These are phyloP conservation scores for Intubia oerlemansii DNA, from an alignment of 2,329 filamentous ascomycete species.

Conservation along the genomic window DNA sequence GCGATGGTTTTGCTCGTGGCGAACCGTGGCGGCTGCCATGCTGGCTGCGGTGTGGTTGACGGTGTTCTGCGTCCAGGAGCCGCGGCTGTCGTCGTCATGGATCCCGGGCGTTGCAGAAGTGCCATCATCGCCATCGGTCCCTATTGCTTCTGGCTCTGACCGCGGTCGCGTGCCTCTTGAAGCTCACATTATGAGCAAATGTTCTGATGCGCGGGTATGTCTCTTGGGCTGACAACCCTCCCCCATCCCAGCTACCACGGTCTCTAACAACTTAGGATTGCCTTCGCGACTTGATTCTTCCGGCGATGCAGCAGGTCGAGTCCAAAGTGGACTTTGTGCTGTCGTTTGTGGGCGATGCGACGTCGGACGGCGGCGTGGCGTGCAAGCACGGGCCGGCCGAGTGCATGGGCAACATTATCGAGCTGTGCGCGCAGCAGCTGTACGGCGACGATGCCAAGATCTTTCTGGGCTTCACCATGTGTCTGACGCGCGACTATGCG, in stretches of 20 bases:
- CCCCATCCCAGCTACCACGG: too few species aligned
- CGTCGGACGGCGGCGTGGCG: slow-evolving; percentile 52
- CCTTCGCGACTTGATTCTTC: slow-evolving; percentile 58
- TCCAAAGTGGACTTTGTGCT: slow-evolving; percentile 81
- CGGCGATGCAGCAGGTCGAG: slow-evolving; percentile 61
- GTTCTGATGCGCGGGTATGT: slow-evolving; percentile 56
- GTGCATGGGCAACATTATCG: slow-evolving; percentile 82
- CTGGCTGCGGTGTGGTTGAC: too few species aligned
- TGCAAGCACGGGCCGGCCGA: slow-evolving; percentile 83
- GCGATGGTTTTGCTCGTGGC: too few species aligned
- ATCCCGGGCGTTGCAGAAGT: too few species aligned
- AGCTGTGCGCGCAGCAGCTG: slow-evolving; percentile 69
- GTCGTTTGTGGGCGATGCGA: slow-evolving; percentile 60
- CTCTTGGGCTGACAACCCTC: too few species aligned
- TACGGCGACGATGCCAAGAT: slow-evolving; percentile 75
- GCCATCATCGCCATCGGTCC: too few species aligned
- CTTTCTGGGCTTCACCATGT: slow-evolving; percentile 85
- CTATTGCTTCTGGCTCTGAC: too few species aligned
- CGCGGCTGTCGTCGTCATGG: too few species aligned
- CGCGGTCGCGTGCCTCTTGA: slow-evolving; percentile 83
- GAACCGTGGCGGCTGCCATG: too few species aligned
- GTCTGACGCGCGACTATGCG: slow-evolving; percentile 54
- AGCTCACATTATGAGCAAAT: slow-evolving; percentile 94
- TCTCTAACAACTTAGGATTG: too few species aligned
- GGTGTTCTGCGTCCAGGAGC: too few species aligned